Conservation (phyloP, 2,329 filamentous ascomycete species). For the Fusarium mundagurra region DNA sequence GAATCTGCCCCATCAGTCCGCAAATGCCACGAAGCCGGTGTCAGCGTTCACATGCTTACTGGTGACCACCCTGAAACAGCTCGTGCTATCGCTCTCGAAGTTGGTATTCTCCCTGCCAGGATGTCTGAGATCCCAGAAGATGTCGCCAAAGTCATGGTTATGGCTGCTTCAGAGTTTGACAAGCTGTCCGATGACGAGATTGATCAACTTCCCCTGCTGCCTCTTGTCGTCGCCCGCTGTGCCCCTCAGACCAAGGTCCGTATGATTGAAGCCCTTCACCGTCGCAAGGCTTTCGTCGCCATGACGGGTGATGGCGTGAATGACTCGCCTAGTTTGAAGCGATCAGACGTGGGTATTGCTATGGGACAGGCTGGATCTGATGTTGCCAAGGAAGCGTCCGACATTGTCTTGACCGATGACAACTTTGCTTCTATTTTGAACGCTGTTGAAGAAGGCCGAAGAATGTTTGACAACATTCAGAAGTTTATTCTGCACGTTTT, state of each 20-base stretch:
- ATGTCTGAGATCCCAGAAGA: slow-evolving; percentile 62
- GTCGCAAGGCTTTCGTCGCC: slow-evolving; percentile 71
- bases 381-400: slow-evolving; percentile 74
- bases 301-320: slow-evolving; percentile 81
- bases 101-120: slow-evolving; percentile 67
- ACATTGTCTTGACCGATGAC: slow-evolving; percentile 76
- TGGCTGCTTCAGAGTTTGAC: slow-evolving; percentile 75
- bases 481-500: slow-evolving; percentile 76
- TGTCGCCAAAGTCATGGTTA: slow-evolving; percentile 69
- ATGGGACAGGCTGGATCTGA: slow-evolving; percentile 76
- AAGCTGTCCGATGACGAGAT: slow-evolving; percentile 71
- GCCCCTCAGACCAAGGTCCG: slow-evolving; percentile 77
- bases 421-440: slow-evolving; percentile 78
- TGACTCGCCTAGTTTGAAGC: slow-evolving; percentile 73
- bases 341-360: slow-evolving; percentile 75
- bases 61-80: slow-evolving; percentile 75
- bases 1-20: slow-evolving; percentile 70
- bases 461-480: slow-evolving; percentile 79
- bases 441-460: slow-evolving; percentile 75
- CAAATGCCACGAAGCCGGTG: slow-evolving; percentile 68
- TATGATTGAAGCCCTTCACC: slow-evolving; percentile 78
- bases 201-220: slow-evolving; percentile 69
- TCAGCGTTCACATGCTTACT: slow-evolving; percentile 76
- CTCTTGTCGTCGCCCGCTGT: slow-evolving; percentile 75
- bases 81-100: slow-evolving; percentile 69